These are phyloP conservation scores for Agmasoma carcini DNA, from an alignment of 371 early-diverging fungal species.

Conservation along the genomic window DNA sequence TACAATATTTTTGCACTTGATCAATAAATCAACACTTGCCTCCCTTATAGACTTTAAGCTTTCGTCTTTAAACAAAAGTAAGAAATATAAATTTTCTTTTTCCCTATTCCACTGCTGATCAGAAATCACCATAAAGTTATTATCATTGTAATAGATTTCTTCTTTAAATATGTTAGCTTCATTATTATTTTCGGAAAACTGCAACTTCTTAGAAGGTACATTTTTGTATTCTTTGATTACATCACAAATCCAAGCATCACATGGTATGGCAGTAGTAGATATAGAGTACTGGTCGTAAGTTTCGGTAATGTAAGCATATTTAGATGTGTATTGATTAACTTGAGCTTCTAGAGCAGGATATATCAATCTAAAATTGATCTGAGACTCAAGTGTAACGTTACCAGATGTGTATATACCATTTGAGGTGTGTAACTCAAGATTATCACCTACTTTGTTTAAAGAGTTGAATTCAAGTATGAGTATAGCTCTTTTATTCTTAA, in stretches of 20 bases:
- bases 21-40: conserved; percentile 9
- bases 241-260: conserved; percentile 38
- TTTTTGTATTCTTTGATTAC: too few species aligned
- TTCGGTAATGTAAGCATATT: conserved; percentile 11
- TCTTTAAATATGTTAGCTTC: conserved; percentile 6
- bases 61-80: conserved; percentile 45
- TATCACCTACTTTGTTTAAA: neutral
- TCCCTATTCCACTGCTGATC: conserved; percentile 49
- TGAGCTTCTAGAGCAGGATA: conserved; percentile 44
- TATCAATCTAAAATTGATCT: conserved; percentile 14
- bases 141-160: conserved; percentile 33
- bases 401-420: conserved; percentile 18
- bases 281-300: conserved; percentile 36
- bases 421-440: neutral
- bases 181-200: neutral
- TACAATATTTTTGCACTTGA: conserved; percentile 5
- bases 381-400: neutral
- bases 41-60: conserved; percentile 29
- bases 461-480: neutral
- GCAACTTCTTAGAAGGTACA: too few species aligned
- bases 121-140: conserved; percentile 36
- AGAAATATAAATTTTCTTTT: conserved; percentile 36
- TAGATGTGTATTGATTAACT: conserved; percentile 24
- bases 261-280: neutral
- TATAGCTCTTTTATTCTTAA: too few species aligned